Conservation (phyloP, 2,329 filamentous ascomycete species). For the Talaromyces funiculosus region DNA sequence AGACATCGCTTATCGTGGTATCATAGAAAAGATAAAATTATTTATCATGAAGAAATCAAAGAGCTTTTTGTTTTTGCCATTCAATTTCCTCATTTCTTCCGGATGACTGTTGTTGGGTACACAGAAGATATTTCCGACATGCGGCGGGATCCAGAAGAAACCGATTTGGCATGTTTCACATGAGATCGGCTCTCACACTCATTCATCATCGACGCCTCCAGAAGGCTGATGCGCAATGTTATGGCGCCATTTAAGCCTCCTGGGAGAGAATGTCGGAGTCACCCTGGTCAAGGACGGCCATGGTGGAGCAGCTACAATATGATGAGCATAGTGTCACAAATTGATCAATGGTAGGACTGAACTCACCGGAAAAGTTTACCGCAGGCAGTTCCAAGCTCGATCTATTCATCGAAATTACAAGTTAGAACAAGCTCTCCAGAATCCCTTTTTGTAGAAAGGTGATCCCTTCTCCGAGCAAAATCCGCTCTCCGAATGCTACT, state of each 20-base stretch:
- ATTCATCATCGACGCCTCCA: background rate
- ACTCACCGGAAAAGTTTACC: constrained; percentile 85
- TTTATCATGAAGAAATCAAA: background rate
- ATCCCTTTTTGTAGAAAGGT: constrained; percentile 12
- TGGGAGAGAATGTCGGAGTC: constrained; percentile 84
- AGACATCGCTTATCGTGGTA: constrained; percentile 12
- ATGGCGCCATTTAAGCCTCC: constrained; percentile 13
- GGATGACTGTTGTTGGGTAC: background rate
- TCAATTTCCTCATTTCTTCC: background rate
- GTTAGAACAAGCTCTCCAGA: constrained; percentile 15
- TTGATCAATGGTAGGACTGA: background rate
- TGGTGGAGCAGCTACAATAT: constrained; percentile 65
- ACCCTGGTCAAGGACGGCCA: constrained; percentile 95
- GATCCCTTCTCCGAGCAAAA: constrained; percentile 17
- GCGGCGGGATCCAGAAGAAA: background rate
- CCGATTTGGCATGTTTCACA: background rate
- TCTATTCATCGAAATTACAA: constrained; percentile 61
- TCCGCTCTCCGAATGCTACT: constrained; percentile 16
- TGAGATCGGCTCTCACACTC: background rate
- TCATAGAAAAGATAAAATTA: constrained; percentile 7
- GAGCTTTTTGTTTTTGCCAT: background rate
- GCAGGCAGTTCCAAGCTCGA: constrained; percentile 95
- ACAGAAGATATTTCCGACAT: background rate
- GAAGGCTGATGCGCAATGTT: background rate
- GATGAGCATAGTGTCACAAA: background rate